Evolutionary conservation across 208 protist genomes (phyloP).

Genomic region (Balamuthia mandrillaris): DNA sequence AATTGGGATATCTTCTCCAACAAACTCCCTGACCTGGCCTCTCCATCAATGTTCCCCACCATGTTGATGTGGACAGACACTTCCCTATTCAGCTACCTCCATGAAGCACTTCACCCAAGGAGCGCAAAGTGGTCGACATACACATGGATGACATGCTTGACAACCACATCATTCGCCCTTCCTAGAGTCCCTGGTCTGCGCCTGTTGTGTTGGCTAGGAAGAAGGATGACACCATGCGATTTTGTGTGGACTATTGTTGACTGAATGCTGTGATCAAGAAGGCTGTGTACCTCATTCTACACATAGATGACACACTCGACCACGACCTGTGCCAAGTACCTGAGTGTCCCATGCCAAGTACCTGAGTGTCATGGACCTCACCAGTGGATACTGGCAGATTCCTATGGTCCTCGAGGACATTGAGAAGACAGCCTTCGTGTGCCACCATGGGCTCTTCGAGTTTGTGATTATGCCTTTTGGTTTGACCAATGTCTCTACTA

Average conservation of each 20-base stretch:
- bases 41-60: no score
- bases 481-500: constrained; percentile 23
- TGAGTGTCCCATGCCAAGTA: no score
- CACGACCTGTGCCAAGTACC: not conserved
- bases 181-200: not conserved
- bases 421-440: constrained; percentile 19
- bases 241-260: constrained; percentile 18
- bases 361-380: not conserved
- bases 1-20: no score
- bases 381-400: constrained; percentile 21
- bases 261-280: constrained; percentile 34
- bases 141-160: not conserved
- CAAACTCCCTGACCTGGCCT: no score
- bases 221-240: not conserved
- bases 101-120: no score
- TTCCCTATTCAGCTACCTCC: no score
- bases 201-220: not conserved
- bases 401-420: not conserved
- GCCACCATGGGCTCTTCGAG: not conserved
- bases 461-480: constrained; percentile 33
- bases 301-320: not conserved
- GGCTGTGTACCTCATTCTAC: constrained; percentile 9
- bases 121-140: no score
- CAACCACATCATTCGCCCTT: not conserved
- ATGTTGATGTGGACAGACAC: no score